Conservation (phyloP, 352 stramenopile species). For the Globisporangium alternatum region DNA sequence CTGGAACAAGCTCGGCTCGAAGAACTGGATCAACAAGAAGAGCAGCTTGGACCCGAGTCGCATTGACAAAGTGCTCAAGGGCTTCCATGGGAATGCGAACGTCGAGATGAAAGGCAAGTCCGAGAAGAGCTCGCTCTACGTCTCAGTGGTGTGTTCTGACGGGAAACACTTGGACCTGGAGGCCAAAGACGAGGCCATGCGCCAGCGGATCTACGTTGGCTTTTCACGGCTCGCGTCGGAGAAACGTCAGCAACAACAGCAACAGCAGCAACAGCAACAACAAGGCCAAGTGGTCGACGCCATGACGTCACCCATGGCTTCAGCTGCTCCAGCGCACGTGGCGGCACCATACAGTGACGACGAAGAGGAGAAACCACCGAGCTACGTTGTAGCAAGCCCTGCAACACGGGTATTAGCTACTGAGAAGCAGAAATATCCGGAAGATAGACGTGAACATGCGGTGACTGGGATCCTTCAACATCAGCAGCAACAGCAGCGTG, state of each 20-base stretch:
- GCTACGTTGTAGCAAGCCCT: not conserved
- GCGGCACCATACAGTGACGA: not conserved
- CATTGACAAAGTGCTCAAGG: conserved; percentile 52
- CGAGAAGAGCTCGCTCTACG: conserved; percentile 34
- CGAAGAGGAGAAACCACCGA: conserved; percentile 5
- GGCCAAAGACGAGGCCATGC: conserved; percentile 40
- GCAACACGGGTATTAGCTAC: not conserved
- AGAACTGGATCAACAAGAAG: conserved; percentile 44
- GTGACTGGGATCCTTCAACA: not conserved
- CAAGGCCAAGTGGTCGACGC: not conserved
- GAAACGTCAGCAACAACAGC: conserved; percentile 26
- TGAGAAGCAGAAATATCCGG: not conserved
- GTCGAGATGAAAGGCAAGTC: conserved; percentile 23
- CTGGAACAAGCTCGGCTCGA: conserved; percentile 51
- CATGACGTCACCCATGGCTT: conserved; percentile 4
- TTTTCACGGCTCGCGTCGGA: conserved; percentile 52
- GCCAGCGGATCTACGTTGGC: conserved; percentile 44
- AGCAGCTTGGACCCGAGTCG: conserved; percentile 38
- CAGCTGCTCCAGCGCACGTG: not conserved
- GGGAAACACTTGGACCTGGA: conserved; percentile 53
- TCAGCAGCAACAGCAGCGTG: not conserved
- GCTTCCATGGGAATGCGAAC: conserved; percentile 33
- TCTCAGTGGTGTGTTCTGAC: conserved; percentile 46
- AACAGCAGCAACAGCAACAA: conserved; percentile 1
- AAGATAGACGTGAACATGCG: not conserved